Evolutionary conservation across 129 eudicot genomes (phyloP), one percentile per base, ranked within the genome.

Genomic region (Flaveria bidentis): DNA sequence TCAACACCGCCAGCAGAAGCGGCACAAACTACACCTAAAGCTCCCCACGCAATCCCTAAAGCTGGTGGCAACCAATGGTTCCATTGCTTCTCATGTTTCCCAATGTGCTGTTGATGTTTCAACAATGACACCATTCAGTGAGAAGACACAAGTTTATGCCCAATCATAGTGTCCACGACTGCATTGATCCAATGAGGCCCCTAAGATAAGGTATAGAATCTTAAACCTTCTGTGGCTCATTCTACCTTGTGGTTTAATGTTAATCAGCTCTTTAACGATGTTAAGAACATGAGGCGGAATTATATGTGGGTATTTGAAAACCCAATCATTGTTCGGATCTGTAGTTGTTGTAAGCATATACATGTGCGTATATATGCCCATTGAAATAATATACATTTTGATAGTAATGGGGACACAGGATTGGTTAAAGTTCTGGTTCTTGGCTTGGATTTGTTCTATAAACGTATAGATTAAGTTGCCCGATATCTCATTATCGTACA

Each of bases 81-180:
- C 56, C 71, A 72, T 65, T 87, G 87, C 81, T 84, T 80, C 81
- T 76, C 86, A 9, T 90, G 91, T 74, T 84, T 85, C 53, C 84
- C 89, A 2, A 66, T 76, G 17, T 84, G 89, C 77, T 80, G 89
- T 75, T 89, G 77, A 75, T 23, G 68, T 64, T 73, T 67, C 50
- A 45, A 28, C 76, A 1, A 67, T 11, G 13, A 41, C 45, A 53
- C 25, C 39, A 5, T 41, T 71, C 28, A 25, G 20, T 65, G 69
- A 80, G 79, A 65, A 72, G 47, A 63, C 36, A 20, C 58, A 6
- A 72, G 56, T 39, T 41, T 41, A 4, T 79, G 78, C 65, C 65
- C 67, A 57, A 41, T 69, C 45, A 42, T 75, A 30, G 36, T 56
- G 62, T 26, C 76, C 25, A 62, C 1, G 14, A 57, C 26, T 57